Percentiles rank a stretch among this genome's conserved stretches.
Conservation (phyloP, 306 rosid genomes). For the Vigna radiata region DNA sequence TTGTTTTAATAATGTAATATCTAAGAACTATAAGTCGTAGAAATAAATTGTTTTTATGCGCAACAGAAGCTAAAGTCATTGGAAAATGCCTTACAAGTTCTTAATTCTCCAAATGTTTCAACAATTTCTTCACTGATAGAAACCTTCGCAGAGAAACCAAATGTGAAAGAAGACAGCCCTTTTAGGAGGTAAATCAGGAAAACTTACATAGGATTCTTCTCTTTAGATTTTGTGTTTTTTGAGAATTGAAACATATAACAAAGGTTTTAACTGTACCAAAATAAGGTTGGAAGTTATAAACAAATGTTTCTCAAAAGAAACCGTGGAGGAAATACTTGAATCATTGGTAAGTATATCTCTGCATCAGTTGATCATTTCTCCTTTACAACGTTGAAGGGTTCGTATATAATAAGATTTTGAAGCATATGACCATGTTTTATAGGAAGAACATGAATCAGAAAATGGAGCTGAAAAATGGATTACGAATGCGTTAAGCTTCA, state of each 20-base stretch:
- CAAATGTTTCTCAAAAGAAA: constrained; percentile 45
- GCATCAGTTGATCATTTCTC: background rate
- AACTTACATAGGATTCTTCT: background rate
- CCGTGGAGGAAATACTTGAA: constrained; percentile 43
- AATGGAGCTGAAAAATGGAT: constrained; percentile 43
- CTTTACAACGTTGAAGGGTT: background rate
- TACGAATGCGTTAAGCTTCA: constrained; percentile 6
- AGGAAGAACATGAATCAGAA: constrained; percentile 48
- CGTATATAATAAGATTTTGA: background rate
- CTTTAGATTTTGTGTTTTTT: background rate
- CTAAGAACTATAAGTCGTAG: too few species aligned
- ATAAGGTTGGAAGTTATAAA: constrained; percentile 39
- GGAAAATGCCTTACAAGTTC: constrained; percentile 34
- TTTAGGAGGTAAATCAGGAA: constrained; percentile 22
- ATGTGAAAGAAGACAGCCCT: constrained; percentile 27
- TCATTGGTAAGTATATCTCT: constrained; percentile 39
- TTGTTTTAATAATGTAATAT: too few species aligned
- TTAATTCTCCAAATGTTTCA: constrained; percentile 29
- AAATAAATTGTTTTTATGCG: background rate
- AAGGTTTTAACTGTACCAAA: background rate
- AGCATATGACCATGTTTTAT: background rate
- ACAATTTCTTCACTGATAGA: constrained; percentile 14
- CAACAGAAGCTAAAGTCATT: constrained; percentile 40
- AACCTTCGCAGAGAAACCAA: constrained; percentile 4
- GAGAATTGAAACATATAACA: background rate